These are phyloP conservation scores for Ganoderma sp. DNA, from an alignment of 1,284 basidiomycete genomes.

Conservation along the genomic window DNA sequence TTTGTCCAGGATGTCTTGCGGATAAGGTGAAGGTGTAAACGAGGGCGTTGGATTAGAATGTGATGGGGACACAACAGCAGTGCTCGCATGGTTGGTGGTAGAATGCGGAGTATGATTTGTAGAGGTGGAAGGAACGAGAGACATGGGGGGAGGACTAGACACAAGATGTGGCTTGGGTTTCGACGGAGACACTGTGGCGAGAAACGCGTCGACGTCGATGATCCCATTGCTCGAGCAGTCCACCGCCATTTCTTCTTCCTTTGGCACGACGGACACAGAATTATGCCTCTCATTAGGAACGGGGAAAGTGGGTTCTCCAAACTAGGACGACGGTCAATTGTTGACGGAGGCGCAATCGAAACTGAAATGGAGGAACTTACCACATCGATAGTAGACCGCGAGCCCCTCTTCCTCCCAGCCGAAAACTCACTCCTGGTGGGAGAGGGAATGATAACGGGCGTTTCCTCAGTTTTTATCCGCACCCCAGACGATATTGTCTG, in stretches of 20 bases:
- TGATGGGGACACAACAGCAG: not conserved
- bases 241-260: slow-evolving; percentile 4
- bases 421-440: slow-evolving; percentile 10
- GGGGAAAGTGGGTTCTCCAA: slow-evolving; percentile 23
- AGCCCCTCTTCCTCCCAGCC: slow-evolving; percentile 14
- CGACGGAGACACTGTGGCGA: not conserved
- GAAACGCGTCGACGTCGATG: slow-evolving; percentile 11
- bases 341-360: too few species aligned
- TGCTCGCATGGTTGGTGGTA: not conserved
- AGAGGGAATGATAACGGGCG: slow-evolving; percentile 8
- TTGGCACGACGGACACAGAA: not conserved
- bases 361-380: slow-evolving; percentile 11
- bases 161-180: not conserved
- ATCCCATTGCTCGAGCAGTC: not conserved
- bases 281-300: not conserved
- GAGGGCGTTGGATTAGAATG: not conserved
- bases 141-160: slow-evolving; percentile 4
- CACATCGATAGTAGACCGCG: slow-evolving; percentile 29
- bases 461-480: slow-evolving; percentile 23
- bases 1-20: slow-evolving; percentile 18
- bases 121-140: not conserved
- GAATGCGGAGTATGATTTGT: not conserved
- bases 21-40: not conserved
- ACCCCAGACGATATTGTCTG: slow-evolving; percentile 5
- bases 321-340: slow-evolving; percentile 7